Evolutionary conservation across 2,329 filamentous ascomycete genomes (phyloP).

Genomic region (Xylariaceae sp.): DNA sequence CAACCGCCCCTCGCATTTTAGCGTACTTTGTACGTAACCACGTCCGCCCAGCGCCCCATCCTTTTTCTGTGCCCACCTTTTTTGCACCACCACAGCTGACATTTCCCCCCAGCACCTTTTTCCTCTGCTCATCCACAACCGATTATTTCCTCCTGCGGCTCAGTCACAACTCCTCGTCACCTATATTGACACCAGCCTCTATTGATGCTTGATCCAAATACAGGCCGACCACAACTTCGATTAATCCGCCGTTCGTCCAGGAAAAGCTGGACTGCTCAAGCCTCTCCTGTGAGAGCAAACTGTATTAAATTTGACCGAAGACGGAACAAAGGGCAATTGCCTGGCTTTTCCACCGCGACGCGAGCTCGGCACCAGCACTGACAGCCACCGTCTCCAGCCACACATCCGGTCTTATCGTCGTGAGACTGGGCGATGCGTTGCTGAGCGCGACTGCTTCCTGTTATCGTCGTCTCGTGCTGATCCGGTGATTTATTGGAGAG

Average conservation of each 20-base stretch:
- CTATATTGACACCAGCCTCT: slow-evolving; percentile 24
- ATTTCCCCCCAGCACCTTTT: slow-evolving; percentile 29
- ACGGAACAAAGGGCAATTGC: slow-evolving; percentile 3
- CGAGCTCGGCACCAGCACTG: slow-evolving; percentile 30
- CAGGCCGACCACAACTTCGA: slow-evolving; percentile 6
- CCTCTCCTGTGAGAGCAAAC: not conserved
- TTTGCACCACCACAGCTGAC: slow-evolving; percentile 31
- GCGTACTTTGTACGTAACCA: not conserved
- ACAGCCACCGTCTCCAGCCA: slow-evolving; percentile 35
- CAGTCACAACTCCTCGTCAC: slow-evolving; percentile 28
- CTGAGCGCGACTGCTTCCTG: slow-evolving; percentile 30
- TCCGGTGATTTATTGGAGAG: slow-evolving; percentile 24
- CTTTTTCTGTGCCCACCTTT: slow-evolving; percentile 21
- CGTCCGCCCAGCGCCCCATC: not conserved
- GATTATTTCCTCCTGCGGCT: slow-evolving; percentile 30
- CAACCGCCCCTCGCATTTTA: not conserved
- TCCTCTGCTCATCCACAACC: slow-evolving; percentile 33
- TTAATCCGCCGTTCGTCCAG: not conserved
- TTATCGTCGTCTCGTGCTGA: slow-evolving; percentile 22
- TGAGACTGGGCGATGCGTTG: slow-evolving; percentile 30
- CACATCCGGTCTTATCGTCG: slow-evolving; percentile 32
- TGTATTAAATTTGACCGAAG: slow-evolving; percentile 2
- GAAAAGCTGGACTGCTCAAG: slow-evolving; percentile 2
- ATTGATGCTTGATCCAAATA: slow-evolving; percentile 13
- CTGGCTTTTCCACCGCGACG: slow-evolving; percentile 22